These are phyloP conservation scores for Corylus avellana DNA, from an alignment of 306 rosid species.

Conservation along the genomic window DNA sequence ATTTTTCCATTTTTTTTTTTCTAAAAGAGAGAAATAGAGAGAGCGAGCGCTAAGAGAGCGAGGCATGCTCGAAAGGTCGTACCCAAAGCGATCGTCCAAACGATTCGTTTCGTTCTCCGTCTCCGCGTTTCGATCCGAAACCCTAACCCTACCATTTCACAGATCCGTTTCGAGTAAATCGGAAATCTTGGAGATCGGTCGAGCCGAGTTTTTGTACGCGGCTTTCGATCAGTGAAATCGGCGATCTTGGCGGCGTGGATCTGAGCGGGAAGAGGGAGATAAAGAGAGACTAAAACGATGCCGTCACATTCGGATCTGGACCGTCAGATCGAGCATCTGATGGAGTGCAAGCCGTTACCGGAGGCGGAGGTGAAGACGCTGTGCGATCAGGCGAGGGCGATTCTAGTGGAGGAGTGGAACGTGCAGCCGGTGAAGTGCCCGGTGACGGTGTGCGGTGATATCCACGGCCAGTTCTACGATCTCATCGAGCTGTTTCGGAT, in stretches of 20 bases:
- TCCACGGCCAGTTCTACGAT: conserved; percentile 97
- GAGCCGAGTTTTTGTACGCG: conserved; percentile 16
- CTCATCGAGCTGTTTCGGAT: conserved; percentile 96
- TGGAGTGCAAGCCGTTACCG: conserved; percentile 93
- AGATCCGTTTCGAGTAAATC: conserved; percentile 28
- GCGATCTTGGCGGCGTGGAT: conserved; percentile 40
- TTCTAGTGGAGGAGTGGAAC: conserved; percentile 96
- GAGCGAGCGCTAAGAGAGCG: conserved; percentile 10
- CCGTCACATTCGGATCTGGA: conserved; percentile 98
- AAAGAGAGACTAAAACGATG: conserved; percentile 49
- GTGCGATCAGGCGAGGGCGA: conserved; percentile 92
- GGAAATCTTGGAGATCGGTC: conserved; percentile 22
- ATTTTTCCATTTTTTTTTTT: conserved; percentile 6
- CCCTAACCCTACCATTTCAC: conserved; percentile 17
- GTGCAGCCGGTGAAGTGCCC: conserved; percentile 99
- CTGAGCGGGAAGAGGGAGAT: conserved; percentile 28
- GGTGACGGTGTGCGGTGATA: conserved; percentile 94
- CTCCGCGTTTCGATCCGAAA: conserved; percentile 35
- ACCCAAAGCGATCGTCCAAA: conserved; percentile 37
- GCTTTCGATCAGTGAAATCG: conserved; percentile 35
- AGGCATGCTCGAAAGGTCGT: conserved; percentile 52
- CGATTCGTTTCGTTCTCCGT: conserved; percentile 42
- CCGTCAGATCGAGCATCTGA: conserved; percentile 98
- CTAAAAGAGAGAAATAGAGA: conserved; percentile 11
- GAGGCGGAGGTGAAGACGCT: conserved; percentile 91